Base-by-base conservation (phyloP, 345 rosid genomes). In the Capsella bursapastoris region DNA sequence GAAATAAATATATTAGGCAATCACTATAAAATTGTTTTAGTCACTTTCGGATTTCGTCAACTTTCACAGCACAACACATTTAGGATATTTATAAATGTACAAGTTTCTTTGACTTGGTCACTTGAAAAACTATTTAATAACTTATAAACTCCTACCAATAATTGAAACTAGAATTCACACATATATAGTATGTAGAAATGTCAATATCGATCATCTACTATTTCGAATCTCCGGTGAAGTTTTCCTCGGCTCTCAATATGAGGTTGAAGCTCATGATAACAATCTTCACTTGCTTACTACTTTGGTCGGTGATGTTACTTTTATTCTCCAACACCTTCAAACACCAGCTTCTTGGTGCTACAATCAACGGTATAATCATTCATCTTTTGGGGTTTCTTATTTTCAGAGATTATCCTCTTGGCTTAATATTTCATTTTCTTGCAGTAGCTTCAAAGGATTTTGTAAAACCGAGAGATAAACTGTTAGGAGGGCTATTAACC, bases 401-500 rank as follows among this genome's bases (percentile, higher is more conserved):
- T 22, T 22, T 32, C 25, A 15, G 8, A 47, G 44, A 34, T 37
- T 3, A 10, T 56, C 59, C 32, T 57, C 28, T 55, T 41, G 15
- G 22, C 37, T 75, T 28, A 0, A 7, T 57, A 13, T 57, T 18
- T 37, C 28, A 31, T 59, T 59, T 59, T 35, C 12, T 56, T 64
- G 58, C 57, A 15, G 52, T 50, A 67, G 61, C 31, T 56, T 45
- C 77, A 38, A 67, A 71, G 2, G 60, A 7, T 52, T 38, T 66
- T 11, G 43, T 22, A 35, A 38, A 27, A 22, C 25, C 50, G 6
- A 44, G 27, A 25, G 83, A 79, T 49, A 79, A 55, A 53, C 71
- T 79, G 8, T 66, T 64, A 34, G 77, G 76, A 57, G 85, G 83
- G 37, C 77, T 82, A 9, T 44, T 82, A 28, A 51, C 77, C 1